Evolutionary conservation across 31 red algal species (phyloP).

Genomic region (Asparagopsis taxiformis): DNA sequence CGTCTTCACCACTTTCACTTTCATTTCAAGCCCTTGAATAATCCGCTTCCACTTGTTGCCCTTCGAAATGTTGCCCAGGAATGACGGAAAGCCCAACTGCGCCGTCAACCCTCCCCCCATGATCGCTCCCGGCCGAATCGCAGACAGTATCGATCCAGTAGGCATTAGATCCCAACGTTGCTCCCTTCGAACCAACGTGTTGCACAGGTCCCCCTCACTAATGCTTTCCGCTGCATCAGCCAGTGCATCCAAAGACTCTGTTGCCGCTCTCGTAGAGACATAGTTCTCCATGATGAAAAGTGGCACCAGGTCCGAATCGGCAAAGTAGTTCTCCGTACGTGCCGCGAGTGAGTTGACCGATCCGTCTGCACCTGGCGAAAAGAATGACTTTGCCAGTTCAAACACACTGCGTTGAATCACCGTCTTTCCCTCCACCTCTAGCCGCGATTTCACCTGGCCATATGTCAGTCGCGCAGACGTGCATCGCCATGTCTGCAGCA

Average conservation of each 20-base stretch:
- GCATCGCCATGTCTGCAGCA: constrained; percentile 71
- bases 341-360: constrained; percentile 13
- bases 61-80: constrained; percentile 86
- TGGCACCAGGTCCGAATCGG: constrained; percentile 91
- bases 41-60: constrained; percentile 83
- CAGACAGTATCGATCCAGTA: constrained; percentile 58
- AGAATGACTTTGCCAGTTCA: constrained; percentile 46
- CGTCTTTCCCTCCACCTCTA: constrained; percentile 61
- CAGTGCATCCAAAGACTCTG: constrained; percentile 20
- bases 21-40: constrained; percentile 78
- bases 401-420: constrained; percentile 47
- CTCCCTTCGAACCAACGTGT: constrained; percentile 62
- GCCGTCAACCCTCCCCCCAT: constrained; percentile 53
- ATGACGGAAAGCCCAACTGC: constrained; percentile 75
- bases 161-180: constrained; percentile 92
- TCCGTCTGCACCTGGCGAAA: constrained; percentile 15
- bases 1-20: constrained; percentile 54
- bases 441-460: constrained; percentile 50
- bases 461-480: constrained; percentile 13
- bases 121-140: constrained; percentile 65
- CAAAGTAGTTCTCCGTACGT: constrained; percentile 67
- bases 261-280: constrained; percentile 33
- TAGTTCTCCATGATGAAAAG: constrained; percentile 96
- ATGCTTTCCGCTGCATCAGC: constrained; percentile 75
- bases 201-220: constrained; percentile 66